Evolutionary conservation across 2,329 filamentous ascomycete genomes (phyloP), one percentile per base, ranked within the genome.

Genomic region (Domatiomyces catenatus): DNA sequence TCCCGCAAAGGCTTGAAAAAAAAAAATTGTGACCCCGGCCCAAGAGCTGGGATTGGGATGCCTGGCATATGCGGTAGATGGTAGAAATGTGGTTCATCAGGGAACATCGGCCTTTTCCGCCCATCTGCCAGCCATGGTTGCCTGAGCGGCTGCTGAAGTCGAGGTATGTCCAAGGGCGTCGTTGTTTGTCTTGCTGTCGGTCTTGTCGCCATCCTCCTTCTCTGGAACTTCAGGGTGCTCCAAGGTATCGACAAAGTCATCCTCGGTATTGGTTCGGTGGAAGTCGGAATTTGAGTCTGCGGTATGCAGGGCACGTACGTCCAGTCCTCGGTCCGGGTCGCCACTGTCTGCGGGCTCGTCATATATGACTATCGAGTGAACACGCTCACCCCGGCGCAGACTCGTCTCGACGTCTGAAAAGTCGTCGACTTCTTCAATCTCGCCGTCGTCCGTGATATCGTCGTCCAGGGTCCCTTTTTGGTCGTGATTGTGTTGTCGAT

Each of bases 381-480:
- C 53, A 26, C 56, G 51, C 49, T 61, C 59, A 5, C 59, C 59
- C 22, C 54, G 54, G 18, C 51, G 48, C 8, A 58, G 46, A 8
- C 44, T 39, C 15, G 53, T 42, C 19, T 58, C 48, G 19, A 58
- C 52, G n/a, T 57, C 52, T 10, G 49, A 50, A 39, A 61, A 61
- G 2, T 52, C 53, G 12, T 61, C 59, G 10, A 61, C 59, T 52
- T 61, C 59, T 52, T 61, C 59, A 42, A 60, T 48, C 15, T 61
- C 62, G 26, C 66, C 68, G 62, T 54, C 62, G 20, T 62, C 65
- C 24, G 62, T 55, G 39, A 70, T 67, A 50, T 69, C 68, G 52
- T 69, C 67, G 53, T 69, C 67, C 54, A 4, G 32, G 5, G 7
- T 12, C 3, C 5, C 22, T 18, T 43, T 44, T 43, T 20, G 17